A percentile compares a stretch with the other conserved stretches of the same genome.
These are phyloP conservation scores for Barbarea vulgaris DNA, from an alignment of 345 rosid species.

Conservation along the genomic window DNA sequence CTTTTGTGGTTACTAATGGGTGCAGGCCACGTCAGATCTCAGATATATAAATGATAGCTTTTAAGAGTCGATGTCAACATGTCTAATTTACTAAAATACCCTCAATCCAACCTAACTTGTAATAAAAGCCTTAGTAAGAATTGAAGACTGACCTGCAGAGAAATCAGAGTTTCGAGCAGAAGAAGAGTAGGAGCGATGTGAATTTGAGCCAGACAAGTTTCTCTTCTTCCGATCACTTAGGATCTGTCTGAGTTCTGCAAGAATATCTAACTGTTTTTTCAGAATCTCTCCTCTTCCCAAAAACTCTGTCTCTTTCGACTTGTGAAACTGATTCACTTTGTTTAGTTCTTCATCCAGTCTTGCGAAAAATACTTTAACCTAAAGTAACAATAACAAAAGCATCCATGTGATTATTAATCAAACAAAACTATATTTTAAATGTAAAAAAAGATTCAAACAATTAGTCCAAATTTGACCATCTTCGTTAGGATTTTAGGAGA, in stretches of 20 bases:
- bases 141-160: constrained; percentile 54
- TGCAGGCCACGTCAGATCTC: constrained; percentile 39
- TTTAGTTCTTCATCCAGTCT: constrained; percentile 73
- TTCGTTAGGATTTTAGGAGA: constrained; percentile 8
- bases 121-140: neutral
- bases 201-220: constrained; percentile 33
- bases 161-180: constrained; percentile 58
- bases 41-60: constrained; percentile 26
- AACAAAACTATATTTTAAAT: neutral
- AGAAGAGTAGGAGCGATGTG: constrained; percentile 51
- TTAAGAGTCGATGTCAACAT: constrained; percentile 32
- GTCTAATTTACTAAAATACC: neutral
- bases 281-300: constrained; percentile 77
- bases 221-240: constrained; percentile 57
- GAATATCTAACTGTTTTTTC: constrained; percentile 67
- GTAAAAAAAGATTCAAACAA: neutral
- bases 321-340: constrained; percentile 88
- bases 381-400: neutral
- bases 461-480: constrained; percentile 3
- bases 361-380: constrained; percentile 77
- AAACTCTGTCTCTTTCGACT: constrained; percentile 70
- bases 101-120: constrained; percentile 35
- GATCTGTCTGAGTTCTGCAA: constrained; percentile 63
- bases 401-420: neutral
- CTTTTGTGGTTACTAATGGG: constrained; percentile 34